Conservation (phyloP, 2,329 filamentous ascomycete species). For the Talaromyces sp. region DNA sequence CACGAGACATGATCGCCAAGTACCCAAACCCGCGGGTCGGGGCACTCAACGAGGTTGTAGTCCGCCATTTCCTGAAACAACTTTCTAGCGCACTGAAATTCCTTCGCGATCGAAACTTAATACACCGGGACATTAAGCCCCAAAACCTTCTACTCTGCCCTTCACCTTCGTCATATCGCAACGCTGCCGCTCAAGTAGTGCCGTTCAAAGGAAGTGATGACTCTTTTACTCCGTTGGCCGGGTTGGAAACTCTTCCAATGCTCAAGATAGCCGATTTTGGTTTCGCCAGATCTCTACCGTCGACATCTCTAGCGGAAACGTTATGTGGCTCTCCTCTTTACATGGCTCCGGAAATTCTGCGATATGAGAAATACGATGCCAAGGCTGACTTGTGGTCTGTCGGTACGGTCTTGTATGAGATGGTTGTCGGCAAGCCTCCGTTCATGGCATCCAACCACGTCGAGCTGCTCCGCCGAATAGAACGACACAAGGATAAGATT, state of each 20-base stretch:
- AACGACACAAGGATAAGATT: slow-evolving; percentile 81
- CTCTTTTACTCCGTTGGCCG: slow-evolving; percentile 76
- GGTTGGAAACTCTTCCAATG: slow-evolving; percentile 84
- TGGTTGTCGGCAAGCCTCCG: slow-evolving; percentile 85
- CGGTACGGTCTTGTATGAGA: slow-evolving; percentile 91
- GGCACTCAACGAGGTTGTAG: slow-evolving; percentile 94
- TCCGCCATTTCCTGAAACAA: slow-evolving; percentile 93
- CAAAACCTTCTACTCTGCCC: slow-evolving; percentile 92
- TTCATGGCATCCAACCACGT: slow-evolving; percentile 94
- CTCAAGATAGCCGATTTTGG: slow-evolving; percentile 98
- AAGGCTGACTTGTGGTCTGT: slow-evolving; percentile 98
- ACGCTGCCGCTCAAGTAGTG: slow-evolving; percentile 59
- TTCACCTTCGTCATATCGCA: slow-evolving; percentile 68
- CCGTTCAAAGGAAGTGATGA: slow-evolving; percentile 77
- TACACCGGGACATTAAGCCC: slow-evolving; percentile 96
- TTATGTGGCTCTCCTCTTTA: slow-evolving; percentile 95
- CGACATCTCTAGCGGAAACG: slow-evolving; percentile 90
- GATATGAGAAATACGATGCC: slow-evolving; percentile 95
- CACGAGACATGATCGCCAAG: slow-evolving; percentile 85
- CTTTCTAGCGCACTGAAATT: slow-evolving; percentile 89
- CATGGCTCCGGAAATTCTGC: slow-evolving; percentile 96
- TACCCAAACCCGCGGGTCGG: slow-evolving; percentile 81
- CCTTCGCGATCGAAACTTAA: slow-evolving; percentile 77
- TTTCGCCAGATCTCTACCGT: slow-evolving; percentile 89
- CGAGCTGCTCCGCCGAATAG: slow-evolving; percentile 87